Base-by-base conservation (phyloP, 768 basidiomycete species). In the Lactifluus echinatus region DNA sequence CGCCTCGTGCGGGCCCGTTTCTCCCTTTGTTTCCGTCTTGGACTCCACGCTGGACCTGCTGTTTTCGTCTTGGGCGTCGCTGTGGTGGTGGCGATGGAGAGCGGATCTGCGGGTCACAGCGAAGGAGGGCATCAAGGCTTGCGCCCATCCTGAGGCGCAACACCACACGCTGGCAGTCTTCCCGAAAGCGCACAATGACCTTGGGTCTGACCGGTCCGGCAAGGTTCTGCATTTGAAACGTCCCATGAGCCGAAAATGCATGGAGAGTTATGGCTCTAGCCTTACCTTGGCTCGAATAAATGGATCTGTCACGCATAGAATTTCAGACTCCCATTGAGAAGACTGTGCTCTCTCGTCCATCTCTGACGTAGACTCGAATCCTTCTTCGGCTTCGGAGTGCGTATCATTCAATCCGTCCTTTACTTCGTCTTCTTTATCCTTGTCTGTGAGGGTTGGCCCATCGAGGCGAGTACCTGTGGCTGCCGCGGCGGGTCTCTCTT, bases 251-350 rank as follows among this genome's bases (percentile, higher is more conserved):
- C 28, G 39, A 19, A 47, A 7, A n/a, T 17, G 5, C 10, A 19
- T 14, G 19, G 14, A 7, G 26, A 28, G 19, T 19, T 15, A 34
- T 31, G 3, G 15, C 14, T 47, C 6, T 6, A 60, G 37, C 47
- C 23, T 26, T 34, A 74, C 76, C 71, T 73, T 76, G 33, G 57
- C 64, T 19, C 57, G 64, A 46, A 75, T 68, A 63, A 78, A 78
- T 0, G 76, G 76, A 62, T 76, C 76, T 24, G 67, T 65, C 40
- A 76, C 69, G 54, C 64, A 67, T 39, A 68, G 62, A 6, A 53
- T 19, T 6, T 63, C 37, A 8, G 47, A 57, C 34, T 57, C 26
- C 62, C 62, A 63, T 42, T 29, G 46, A 17, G 47, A n/a, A 3
- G 21, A 39, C 17, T 55, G 56, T 21, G 11, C 47, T 24, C 28